phyloP scores from a whole-genome alignment of 495 filamentous ascomycete species.

The Xylaria bambusicola region DNA sequence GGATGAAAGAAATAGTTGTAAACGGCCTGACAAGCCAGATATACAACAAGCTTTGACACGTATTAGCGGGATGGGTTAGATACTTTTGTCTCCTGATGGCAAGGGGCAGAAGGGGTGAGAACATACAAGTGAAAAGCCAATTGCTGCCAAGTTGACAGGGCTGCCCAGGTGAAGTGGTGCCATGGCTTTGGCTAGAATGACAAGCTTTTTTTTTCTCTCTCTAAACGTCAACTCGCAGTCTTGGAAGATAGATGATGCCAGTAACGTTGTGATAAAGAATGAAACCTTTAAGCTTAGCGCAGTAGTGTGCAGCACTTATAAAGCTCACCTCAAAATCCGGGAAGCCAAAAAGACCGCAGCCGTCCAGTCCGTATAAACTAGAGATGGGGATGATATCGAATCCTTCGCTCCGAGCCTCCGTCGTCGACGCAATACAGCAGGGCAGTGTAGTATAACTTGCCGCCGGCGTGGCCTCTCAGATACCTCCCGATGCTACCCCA shows the following conservation, averaged over 20 bases:
- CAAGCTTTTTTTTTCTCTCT: neutral
- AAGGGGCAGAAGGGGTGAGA: neutral
- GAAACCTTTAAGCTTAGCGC: too few species aligned
- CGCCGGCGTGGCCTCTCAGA: too few species aligned
- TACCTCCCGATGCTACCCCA: too few species aligned
- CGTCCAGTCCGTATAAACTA: too few species aligned
- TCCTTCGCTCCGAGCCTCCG: too few species aligned
- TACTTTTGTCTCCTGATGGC: neutral
- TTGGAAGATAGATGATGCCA: neutral
- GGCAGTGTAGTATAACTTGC: too few species aligned
- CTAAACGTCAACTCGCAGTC: neutral
- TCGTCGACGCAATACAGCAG: too few species aligned
- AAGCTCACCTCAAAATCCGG: too few species aligned
- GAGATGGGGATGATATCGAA: too few species aligned
- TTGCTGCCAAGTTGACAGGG: slow-evolving; percentile 17
- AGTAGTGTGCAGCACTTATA: too few species aligned
- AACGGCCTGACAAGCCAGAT: slow-evolving; percentile 19
- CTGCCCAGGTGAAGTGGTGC: slow-evolving; percentile 19
- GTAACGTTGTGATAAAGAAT: neutral
- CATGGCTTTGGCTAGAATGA: slow-evolving; percentile 14
- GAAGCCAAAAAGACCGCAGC: too few species aligned
- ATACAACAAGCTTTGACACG: slow-evolving; percentile 10
- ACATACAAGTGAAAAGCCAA: slow-evolving; percentile 20
- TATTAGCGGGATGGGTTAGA: neutral
- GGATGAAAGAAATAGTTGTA: slow-evolving; percentile 49